These are phyloP conservation scores for Yamadazyma songkhlaensis DNA, from an alignment of 1,139 yeast species.

Conservation along the genomic window DNA sequence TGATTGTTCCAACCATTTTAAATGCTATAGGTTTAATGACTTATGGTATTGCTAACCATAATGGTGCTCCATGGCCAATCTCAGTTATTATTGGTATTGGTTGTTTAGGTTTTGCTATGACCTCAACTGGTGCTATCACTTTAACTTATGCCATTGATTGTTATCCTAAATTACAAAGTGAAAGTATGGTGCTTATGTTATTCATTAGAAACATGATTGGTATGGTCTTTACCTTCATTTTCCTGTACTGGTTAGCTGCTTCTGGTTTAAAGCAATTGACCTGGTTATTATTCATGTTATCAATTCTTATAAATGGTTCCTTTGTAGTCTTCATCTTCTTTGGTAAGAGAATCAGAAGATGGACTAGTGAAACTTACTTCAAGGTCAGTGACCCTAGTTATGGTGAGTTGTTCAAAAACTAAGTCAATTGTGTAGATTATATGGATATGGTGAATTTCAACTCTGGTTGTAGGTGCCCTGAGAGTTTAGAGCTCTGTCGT, in stretches of 20 bases:
- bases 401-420: conserved; percentile 12
- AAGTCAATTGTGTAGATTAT: neutral
- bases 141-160: conserved; percentile 58
- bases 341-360: conserved; percentile 38
- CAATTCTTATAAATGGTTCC: conserved; percentile 40
- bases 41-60: conserved; percentile 31
- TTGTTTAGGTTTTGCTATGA: conserved; percentile 56
- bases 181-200: conserved; percentile 50
- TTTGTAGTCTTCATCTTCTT: conserved; percentile 33
- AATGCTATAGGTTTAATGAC: conserved; percentile 40
- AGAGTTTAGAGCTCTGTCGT: too few species aligned
- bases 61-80: conserved; percentile 47
- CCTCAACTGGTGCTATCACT: conserved; percentile 53
- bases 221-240: conserved; percentile 44
- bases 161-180: conserved; percentile 55
- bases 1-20: conserved; percentile 36
- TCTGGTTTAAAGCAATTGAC: conserved; percentile 37
- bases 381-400: conserved; percentile 18
- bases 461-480: neutral
- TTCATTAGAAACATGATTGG: conserved; percentile 48
- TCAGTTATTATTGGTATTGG: conserved; percentile 52
- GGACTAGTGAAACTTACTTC: conserved; percentile 23
- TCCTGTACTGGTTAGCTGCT: conserved; percentile 45
- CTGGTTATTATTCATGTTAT: conserved; percentile 47
- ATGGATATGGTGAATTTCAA: neutral